A percentile compares a stretch with the other conserved stretches of the same genome.
These are phyloP conservation scores for Vitis cinerea DNA, from an alignment of 164 flowering plant species.

Conservation along the genomic window DNA sequence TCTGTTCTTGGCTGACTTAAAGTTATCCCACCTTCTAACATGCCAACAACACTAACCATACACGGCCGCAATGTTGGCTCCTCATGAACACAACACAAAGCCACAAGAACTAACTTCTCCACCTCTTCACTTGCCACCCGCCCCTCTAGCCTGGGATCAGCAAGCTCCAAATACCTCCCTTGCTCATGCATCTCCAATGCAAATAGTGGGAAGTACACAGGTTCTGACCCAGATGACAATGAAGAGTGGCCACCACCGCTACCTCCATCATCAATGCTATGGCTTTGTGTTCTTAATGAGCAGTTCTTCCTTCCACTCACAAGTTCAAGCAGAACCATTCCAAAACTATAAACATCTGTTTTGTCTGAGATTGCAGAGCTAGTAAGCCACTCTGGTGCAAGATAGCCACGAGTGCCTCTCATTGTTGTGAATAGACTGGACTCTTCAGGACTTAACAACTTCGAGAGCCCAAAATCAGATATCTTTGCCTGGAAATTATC, in stretches of 20 bases:
- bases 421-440: constrained; percentile 79
- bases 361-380: constrained; percentile 79
- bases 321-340: constrained; percentile 87
- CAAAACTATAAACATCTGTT: constrained; percentile 92
- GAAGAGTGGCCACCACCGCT: constrained; percentile 32
- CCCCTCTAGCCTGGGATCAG: constrained; percentile 69
- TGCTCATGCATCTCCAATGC: constrained; percentile 91
- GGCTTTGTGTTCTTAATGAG: constrained; percentile 28
- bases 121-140: constrained; percentile 61
- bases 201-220: constrained; percentile 64
- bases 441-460: constrained; percentile 68
- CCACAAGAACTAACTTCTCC: constrained; percentile 70
- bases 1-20: constrained; percentile 47
- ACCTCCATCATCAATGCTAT: constrained; percentile 26
- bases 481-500: constrained; percentile 68
- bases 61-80: constrained; percentile 75
- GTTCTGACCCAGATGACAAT: constrained; percentile 31
- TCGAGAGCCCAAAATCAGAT: constrained; percentile 91
- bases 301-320: constrained; percentile 86
- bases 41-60: constrained; percentile 75
- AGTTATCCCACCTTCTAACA: constrained; percentile 73
- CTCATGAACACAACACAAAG: constrained; percentile 88
- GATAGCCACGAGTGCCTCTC: constrained; percentile 95
- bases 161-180: constrained; percentile 72
- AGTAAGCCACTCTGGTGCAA: constrained; percentile 98